These are phyloP conservation scores for Colletotrichum cordylinicola DNA, from an alignment of 2,329 filamentous ascomycete species.

Conservation along the genomic window DNA sequence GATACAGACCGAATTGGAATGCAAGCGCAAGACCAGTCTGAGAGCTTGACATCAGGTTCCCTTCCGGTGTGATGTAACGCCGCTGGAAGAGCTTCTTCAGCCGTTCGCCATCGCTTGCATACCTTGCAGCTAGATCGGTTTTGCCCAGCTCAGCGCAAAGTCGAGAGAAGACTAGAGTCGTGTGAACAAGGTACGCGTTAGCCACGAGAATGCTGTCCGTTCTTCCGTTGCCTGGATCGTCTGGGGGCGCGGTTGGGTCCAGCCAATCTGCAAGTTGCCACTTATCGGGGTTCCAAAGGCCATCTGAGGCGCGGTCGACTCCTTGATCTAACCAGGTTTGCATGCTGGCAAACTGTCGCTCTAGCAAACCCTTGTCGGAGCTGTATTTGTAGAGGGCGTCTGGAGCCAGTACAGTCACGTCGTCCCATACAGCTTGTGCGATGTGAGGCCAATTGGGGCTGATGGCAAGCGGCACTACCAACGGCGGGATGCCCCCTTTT, in stretches of 20 bases:
- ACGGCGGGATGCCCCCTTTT: slow-evolving; percentile 36
- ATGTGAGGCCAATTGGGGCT: slow-evolving; percentile 20
- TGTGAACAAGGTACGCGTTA: slow-evolving; percentile 9
- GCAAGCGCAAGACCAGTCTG: slow-evolving; percentile 12
- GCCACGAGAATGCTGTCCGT: slow-evolving; percentile 7
- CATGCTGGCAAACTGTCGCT: slow-evolving; percentile 11
- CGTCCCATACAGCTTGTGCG: slow-evolving; percentile 17
- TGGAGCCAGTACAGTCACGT: slow-evolving; percentile 6
- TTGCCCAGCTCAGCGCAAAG: background rate
- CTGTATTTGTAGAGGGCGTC: slow-evolving; percentile 6
- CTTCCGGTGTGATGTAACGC: slow-evolving; percentile 13
- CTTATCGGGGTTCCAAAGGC: slow-evolving; percentile 12
- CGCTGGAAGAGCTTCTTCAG: background rate
- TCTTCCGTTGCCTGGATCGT: slow-evolving; percentile 8
- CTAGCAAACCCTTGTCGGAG: background rate
- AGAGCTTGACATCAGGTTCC: slow-evolving; percentile 10
- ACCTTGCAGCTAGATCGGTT: background rate
- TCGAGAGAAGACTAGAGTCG: background rate
- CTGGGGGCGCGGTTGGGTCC: slow-evolving; percentile 11
- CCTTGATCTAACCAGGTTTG: slow-evolving; percentile 10
- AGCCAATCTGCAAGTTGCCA: slow-evolving; percentile 19
- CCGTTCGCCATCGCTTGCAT: background rate
- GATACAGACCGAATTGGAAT: slow-evolving; percentile 13
- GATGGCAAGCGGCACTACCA: slow-evolving; percentile 34
- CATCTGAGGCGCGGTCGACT: slow-evolving; percentile 8